Percentiles rank a stretch among this genome's conserved stretches.
These are phyloP conservation scores for Spergularia bocconei DNA, from an alignment of 148 eudicot species.

Conservation along the genomic window DNA sequence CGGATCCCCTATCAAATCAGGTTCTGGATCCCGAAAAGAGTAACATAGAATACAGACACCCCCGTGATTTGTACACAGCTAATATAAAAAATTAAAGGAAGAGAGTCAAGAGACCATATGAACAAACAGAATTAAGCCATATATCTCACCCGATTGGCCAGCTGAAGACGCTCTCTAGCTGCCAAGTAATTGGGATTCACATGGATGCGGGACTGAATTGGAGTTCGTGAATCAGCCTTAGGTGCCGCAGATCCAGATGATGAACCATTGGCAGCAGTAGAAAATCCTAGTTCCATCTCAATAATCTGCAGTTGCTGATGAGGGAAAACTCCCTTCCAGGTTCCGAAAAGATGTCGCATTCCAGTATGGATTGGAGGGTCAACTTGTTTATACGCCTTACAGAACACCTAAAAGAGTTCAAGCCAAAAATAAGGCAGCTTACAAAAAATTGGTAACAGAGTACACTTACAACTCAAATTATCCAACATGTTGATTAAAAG, in stretches of 20 bases:
- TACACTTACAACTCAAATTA: neutral
- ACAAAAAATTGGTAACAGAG: constrained; percentile 6
- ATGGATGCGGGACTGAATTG: constrained; percentile 75
- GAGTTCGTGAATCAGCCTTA: constrained; percentile 66
- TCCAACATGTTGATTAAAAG: neutral
- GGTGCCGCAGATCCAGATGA: constrained; percentile 54
- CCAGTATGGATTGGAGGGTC: constrained; percentile 66
- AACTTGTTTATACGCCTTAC: constrained; percentile 90
- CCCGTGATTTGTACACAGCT: neutral
- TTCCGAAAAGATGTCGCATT: constrained; percentile 95
- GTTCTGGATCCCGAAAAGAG: no score
- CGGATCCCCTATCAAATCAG: no score
- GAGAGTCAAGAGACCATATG: neutral
- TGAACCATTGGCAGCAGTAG: constrained; percentile 58
- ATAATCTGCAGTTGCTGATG: constrained; percentile 78
- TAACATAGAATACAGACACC: no score
- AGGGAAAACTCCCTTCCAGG: constrained; percentile 98
- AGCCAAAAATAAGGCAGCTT: constrained; percentile 15
- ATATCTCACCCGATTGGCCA: constrained; percentile 62
- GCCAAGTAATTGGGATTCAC: constrained; percentile 94
- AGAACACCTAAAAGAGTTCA: constrained; percentile 66
- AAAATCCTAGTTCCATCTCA: constrained; percentile 81
- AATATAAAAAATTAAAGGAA: neutral
- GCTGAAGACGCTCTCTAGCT: constrained; percentile 88
- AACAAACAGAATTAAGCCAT: constrained; percentile 1